Percentiles rank a stretch among this genome's conserved stretches.
Conservation (phyloP, 179 eudicot genomes). For the Corrigiola litoralis region DNA sequence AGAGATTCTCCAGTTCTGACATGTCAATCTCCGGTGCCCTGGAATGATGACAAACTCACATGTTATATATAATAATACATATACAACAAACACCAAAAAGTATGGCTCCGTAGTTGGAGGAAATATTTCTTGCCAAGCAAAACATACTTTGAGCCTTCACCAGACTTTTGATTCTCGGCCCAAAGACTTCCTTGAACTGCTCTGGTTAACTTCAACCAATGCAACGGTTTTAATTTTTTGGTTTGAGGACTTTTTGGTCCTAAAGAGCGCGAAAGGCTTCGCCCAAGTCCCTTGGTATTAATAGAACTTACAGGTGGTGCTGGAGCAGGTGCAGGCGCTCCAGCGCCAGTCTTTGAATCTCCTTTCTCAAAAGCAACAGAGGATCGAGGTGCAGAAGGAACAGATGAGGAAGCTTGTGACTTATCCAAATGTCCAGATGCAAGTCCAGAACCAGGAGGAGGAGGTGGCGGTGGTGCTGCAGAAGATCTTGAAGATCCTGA, state of each 20-base stretch:
- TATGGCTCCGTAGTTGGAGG: neutral
- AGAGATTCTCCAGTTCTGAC: conserved; percentile 80
- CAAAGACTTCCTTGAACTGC: conserved; percentile 46
- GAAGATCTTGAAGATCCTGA: conserved; percentile 10
- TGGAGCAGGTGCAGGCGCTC: conserved; percentile 15
- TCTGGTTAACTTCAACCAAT: conserved; percentile 43
- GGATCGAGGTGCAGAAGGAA: conserved; percentile 54
- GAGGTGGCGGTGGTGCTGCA: conserved; percentile 34
- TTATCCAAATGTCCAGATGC: conserved; percentile 10
- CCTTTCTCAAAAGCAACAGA: conserved; percentile 33
- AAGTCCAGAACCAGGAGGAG: conserved; percentile 33
- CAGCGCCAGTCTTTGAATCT: conserved; percentile 19
- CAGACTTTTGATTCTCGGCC: conserved; percentile 38
- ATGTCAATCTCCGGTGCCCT: conserved; percentile 93
- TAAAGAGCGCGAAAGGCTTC: conserved; percentile 31
- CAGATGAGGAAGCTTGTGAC: conserved; percentile 10
- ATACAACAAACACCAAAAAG: neutral
- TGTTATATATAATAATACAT: neutral
- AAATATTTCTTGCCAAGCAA: neutral
- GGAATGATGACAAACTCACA: conserved; percentile 6
- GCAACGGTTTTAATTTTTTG: conserved; percentile 50
- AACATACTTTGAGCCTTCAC: conserved; percentile 31
- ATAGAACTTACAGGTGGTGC: conserved; percentile 45
- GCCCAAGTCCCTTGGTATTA: conserved; percentile 37
- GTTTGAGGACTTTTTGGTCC: conserved; percentile 42